A percentile compares a stretch with the other conserved stretches of the same genome.
These are phyloP conservation scores for Backusella morwellensis DNA, from an alignment of 192 early-diverging fungal species.

Conservation along the genomic window DNA sequence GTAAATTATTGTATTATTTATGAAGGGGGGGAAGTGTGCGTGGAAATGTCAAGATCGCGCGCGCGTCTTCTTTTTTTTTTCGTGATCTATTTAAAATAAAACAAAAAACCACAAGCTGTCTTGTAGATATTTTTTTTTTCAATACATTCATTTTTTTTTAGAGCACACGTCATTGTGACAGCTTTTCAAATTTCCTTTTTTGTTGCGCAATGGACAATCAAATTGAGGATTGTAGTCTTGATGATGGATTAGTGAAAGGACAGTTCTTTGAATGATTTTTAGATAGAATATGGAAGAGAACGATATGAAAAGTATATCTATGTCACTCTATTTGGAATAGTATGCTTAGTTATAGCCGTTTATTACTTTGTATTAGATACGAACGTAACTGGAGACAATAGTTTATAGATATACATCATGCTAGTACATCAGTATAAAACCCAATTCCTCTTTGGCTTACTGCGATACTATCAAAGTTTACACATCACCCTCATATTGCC, in stretches of 20 bases:
- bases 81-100: not conserved
- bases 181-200: not conserved
- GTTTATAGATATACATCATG: no score
- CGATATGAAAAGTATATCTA: no score
- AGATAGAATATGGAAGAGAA: no score
- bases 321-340: no score
- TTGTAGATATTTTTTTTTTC: not conserved
- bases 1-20: not conserved
- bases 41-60: constrained; percentile 3
- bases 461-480: no score
- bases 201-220: not conserved
- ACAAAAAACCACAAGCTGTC: not conserved
- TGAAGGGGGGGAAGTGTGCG: not conserved
- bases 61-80: not conserved
- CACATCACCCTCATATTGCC: no score
- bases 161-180: not conserved
- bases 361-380: no score
- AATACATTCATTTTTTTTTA: not conserved
- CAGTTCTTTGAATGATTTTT: no score
- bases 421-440: no score
- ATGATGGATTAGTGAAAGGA: not conserved
- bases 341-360: no score
- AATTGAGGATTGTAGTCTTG: not conserved
- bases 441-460: no score
- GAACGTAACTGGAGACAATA: no score